phyloP scores from a whole-genome alignment of 257 asterid species.

The Lycium barbarum region DNA sequence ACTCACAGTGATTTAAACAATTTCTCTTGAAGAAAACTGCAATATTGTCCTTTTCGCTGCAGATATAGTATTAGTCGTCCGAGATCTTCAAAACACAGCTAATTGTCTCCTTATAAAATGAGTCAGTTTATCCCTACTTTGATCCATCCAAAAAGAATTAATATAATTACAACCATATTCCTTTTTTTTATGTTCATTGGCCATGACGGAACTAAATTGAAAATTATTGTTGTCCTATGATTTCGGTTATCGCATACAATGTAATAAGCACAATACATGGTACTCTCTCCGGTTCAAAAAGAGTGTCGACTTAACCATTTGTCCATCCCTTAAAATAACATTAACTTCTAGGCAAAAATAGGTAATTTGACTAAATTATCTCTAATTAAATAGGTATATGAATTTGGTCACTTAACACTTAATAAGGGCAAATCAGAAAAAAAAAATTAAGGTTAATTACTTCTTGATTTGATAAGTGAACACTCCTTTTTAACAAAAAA shows the following conservation, averaged over 20 bases:
- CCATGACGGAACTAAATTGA: background rate
- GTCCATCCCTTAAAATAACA: no score
- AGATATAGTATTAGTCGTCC: background rate
- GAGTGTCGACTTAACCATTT: no score
- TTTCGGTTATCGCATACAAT: background rate
- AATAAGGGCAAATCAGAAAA: no score
- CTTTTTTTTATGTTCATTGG: background rate
- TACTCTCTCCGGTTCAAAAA: no score
- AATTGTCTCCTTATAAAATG: background rate
- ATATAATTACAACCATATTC: background rate
- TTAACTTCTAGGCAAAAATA: no score
- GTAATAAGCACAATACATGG: background rate
- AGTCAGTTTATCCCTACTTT: background rate
- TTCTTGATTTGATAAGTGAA: no score
- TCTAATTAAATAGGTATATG: no score
- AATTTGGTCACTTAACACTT: no score
- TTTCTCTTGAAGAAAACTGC: background rate
- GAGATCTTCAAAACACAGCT: slow-evolving; percentile 10
- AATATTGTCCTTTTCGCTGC: background rate
- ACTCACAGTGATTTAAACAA: background rate
- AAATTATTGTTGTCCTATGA: background rate
- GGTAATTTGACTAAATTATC: no score
- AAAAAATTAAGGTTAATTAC: no score
- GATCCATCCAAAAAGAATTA: background rate
- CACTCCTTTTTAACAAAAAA: no score